Base-by-base conservation (phyloP, 2,329 filamentous ascomycete species). In the Colletotrichum phormii region DNA sequence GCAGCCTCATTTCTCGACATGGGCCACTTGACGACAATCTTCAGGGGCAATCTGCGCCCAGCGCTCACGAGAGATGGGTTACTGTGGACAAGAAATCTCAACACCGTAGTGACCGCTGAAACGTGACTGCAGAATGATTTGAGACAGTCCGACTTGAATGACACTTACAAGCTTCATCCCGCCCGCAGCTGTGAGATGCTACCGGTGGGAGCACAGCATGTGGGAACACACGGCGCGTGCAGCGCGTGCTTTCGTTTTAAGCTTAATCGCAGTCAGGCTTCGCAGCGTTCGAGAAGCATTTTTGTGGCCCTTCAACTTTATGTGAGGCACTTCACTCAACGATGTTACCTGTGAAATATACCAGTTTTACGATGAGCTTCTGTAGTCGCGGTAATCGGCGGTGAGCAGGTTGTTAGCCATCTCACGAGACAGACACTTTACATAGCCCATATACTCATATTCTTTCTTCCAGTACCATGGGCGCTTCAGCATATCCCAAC, bases 401-500 rank as follows among this genome's bases (percentile, higher is more conserved):
- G 92, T 79, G 89, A 92, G 69, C 89, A 91, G 75, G 87, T 88
- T 74, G 89, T 90, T 78, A 72, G 83, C 75, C 35, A 11, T 18
- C 15, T 61, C 26, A 12, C 4, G 1, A 57, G 3, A 22, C 35
- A 53, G 12, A 8, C 9, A 15, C 8, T 4, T 42, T 7, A 31
- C 49, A 53, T 26, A 29, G 15, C 5, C 42, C 57, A 13, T 51
- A 46, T 15, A 9, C 51, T 64, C 4, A 57, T 18, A 13, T 24
- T 11, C 12, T 22, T 33, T 1, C 35, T 12, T 42, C 60, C 89
- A 92, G 88, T 93, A 91, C 79, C 89, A 92, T 80, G 91, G 93
- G 76, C 85, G 93, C 7, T 93, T 93, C 80, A 89, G 88, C 26
- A 81, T 93, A 62, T 89, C 86, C 65, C 91, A 93, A 18, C 37